A percentile compares a stretch with the other conserved stretches of the same genome.
phyloP scores from a whole-genome alignment of 2,329 filamentous ascomycete species.

The Leptosphaerulina australis region DNA sequence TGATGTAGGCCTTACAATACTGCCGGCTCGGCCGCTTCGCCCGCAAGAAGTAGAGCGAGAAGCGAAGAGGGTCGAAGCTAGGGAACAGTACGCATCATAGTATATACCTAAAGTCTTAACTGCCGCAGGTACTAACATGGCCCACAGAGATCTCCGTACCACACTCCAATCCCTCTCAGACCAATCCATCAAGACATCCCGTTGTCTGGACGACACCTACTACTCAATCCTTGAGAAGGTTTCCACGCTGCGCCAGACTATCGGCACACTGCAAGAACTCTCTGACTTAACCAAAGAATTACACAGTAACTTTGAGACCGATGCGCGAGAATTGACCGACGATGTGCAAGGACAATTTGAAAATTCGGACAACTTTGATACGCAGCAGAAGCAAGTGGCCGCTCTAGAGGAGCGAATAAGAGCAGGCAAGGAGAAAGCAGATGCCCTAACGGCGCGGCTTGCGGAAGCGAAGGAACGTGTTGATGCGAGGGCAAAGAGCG shows the following conservation, averaged over 20 bases:
- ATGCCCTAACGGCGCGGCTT: constrained; percentile 66
- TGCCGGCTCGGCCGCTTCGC: constrained; percentile 39
- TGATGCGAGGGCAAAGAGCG: constrained; percentile 70
- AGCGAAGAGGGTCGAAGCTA: constrained; percentile 42
- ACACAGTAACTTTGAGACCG: constrained; percentile 63
- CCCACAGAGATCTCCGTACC: constrained; percentile 46
- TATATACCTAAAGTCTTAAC: background rate
- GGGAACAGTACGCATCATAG: constrained; percentile 43
- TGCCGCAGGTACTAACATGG: constrained; percentile 23
- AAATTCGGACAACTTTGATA: constrained; percentile 65
- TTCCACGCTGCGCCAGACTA: constrained; percentile 66
- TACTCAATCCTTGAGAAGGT: constrained; percentile 74
- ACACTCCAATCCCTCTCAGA: constrained; percentile 58
- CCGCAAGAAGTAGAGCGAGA: constrained; percentile 50
- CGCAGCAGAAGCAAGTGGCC: constrained; percentile 68
- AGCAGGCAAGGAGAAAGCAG: constrained; percentile 64
- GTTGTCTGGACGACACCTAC: constrained; percentile 74
- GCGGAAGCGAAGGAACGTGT: constrained; percentile 68
- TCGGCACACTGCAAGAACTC: constrained; percentile 70
- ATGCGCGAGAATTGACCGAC: constrained; percentile 63
- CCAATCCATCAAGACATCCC: constrained; percentile 67
- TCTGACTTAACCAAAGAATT: constrained; percentile 65
- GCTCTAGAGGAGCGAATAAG: constrained; percentile 67
- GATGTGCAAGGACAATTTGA: constrained; percentile 68
- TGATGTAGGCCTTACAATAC: constrained; percentile 21